A percentile compares a stretch with the other conserved stretches of the same genome.
Conservation (phyloP, 1,284 basidiomycete species). For the Irpex rosettiformis region DNA sequence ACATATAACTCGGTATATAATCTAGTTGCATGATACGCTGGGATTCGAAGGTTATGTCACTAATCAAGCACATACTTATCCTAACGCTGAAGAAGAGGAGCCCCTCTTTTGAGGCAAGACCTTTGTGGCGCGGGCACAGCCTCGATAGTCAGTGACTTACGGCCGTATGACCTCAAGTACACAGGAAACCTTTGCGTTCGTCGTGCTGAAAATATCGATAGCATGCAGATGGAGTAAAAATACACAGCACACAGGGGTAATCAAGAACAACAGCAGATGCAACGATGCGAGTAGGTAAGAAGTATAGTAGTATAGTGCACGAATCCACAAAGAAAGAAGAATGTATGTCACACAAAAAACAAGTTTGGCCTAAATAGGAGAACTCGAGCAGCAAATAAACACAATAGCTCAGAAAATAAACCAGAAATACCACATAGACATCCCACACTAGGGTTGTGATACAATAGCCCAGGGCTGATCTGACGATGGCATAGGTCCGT, state of each 20-base stretch:
- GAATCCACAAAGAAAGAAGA: slow-evolving; percentile 12
- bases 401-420: slow-evolving; percentile 22
- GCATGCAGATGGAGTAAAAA: slow-evolving; percentile 33
- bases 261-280: slow-evolving; percentile 33
- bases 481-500: slow-evolving; percentile 54
- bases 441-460: slow-evolving; percentile 11
- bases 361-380: slow-evolving; percentile 10
- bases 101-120: too few species aligned
- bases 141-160: background rate
- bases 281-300: slow-evolving; percentile 21
- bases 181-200: too few species aligned
- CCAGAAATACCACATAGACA: slow-evolving; percentile 14
- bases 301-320: slow-evolving; percentile 16
- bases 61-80: background rate
- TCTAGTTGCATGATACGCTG: too few species aligned
- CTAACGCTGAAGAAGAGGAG: background rate
- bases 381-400: slow-evolving; percentile 19
- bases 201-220: slow-evolving; percentile 28
- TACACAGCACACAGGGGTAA: slow-evolving; percentile 33
- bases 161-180: too few species aligned
- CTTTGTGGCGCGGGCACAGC: background rate
- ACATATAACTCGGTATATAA: too few species aligned
- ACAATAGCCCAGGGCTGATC: slow-evolving; percentile 68
- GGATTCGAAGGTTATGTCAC: too few species aligned
- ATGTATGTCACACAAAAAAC: slow-evolving; percentile 20